These are phyloP conservation scores for Abelmoschus esculentus DNA, from an alignment of 345 rosid species.

Conservation along the genomic window DNA sequence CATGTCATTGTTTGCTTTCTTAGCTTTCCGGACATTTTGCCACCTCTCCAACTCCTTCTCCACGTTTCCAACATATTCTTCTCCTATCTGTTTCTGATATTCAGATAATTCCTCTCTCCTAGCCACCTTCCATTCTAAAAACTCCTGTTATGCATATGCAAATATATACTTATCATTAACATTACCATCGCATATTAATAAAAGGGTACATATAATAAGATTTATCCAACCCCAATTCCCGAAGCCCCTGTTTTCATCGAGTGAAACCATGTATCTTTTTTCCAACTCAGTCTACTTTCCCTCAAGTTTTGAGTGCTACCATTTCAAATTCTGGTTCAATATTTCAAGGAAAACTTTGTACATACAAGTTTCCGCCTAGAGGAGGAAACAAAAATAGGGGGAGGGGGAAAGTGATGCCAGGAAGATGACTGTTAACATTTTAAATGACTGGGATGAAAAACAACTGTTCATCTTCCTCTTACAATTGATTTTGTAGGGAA, in stretches of 20 bases:
- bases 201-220: neutral
- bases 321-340: neutral
- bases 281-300: neutral
- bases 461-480: neutral
- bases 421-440: constrained; percentile 10
- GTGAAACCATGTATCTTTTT: neutral
- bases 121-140: constrained; percentile 66
- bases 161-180: constrained; percentile 8
- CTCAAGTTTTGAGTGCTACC: neutral
- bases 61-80: constrained; percentile 55
- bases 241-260: neutral
- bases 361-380: neutral
- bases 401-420: neutral
- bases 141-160: constrained; percentile 32
- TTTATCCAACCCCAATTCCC: neutral
- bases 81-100: constrained; percentile 76
- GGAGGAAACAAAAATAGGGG: neutral
- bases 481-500: constrained; percentile 4
- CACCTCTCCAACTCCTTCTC: constrained; percentile 94
- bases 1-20: constrained; percentile 49
- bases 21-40: constrained; percentile 78
- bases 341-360: neutral
- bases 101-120: constrained; percentile 71
- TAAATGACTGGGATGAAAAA: neutral
- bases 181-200: neutral